Evolutionary conservation across 306 rosid species (phyloP).

Genomic region (Malus orientalis): DNA sequence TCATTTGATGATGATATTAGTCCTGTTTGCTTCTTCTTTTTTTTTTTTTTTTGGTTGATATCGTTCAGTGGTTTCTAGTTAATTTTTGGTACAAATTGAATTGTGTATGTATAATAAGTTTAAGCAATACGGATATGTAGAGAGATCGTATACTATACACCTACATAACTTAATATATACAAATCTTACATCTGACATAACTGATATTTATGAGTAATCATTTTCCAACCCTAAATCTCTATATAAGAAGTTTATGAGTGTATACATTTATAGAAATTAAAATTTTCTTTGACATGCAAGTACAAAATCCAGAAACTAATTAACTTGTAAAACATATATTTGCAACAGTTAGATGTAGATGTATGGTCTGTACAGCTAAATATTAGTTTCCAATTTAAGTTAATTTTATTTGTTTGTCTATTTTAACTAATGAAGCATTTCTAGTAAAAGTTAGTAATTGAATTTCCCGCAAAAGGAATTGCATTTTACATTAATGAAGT

Average conservation of each 20-base stretch:
- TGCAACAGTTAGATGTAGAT: no score
- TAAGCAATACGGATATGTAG: not conserved
- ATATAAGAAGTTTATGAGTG: not conserved
- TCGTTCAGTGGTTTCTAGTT: not conserved
- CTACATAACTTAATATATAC: not conserved
- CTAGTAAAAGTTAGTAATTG: not conserved
- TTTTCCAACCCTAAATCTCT: not conserved
- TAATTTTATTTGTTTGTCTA: no score
- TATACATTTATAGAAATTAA: not conserved
- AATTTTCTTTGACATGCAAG: not conserved
- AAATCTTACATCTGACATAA: not conserved
- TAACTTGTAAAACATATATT: not conserved
- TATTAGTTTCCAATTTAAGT: no score
- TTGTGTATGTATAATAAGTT: not conserved
- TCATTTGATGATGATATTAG: not conserved
- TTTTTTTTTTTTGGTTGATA: no score
- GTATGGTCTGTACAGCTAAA: not conserved
- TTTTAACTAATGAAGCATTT: not conserved
- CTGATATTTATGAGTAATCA: not conserved
- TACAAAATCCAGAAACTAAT: not conserved
- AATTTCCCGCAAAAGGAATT: not conserved
- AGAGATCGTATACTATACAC: not conserved
- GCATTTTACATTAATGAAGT: not conserved
- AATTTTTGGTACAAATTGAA: not conserved
- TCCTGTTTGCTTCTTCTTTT: not conserved